Base-by-base conservation (phyloP, 2,329 filamentous ascomycete species). In the Colletotrichum orchidophilum region DNA sequence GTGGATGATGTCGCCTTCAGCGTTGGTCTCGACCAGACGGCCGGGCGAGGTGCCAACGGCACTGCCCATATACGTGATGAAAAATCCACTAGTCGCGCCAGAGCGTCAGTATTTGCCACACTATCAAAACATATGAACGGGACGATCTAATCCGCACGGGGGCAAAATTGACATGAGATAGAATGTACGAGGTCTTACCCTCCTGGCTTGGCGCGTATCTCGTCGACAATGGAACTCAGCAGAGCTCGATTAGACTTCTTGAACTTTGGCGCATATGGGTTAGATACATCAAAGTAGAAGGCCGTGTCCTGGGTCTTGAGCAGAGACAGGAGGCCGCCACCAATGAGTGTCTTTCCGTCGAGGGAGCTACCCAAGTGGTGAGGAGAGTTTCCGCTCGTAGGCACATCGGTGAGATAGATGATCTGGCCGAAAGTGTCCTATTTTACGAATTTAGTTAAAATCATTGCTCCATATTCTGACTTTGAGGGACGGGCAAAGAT, bases 201-300 rank as follows among this genome's bases (percentile, higher is more conserved):
- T 27, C 89, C 89, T 12, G 89, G 89, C 79, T 91, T 91, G 57
- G 89, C 88, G 18, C 88, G 86, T 75, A 91, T 88, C 80, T 91
- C 89, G 77, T 91, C 89, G 0, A 85, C 85, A 73, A 91, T 90
- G 49, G 89, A 90, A 7, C 85, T 83, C 39, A 91, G 83, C 9
- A 90, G 66, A n/a, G 81, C 88, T 11, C 88, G 84, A 80, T 91
- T 90, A 77, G 86, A 89, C 80, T 91, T 89, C 74, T 82, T 80
- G 78, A 90, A 91, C 74, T 82, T 84, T 29, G 89, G 89, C 15
- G 84, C 82, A 77, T 91, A 91, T 0, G 88, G 88, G 76, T 91
- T 82, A 29, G 82, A 83, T 18, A 85, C 85, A 73, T 92, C 88
- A 73, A 91, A 91, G 82, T 90, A 91, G 78, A 85, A 91, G 0